Evolutionary conservation across 164 flowering plant species (phyloP), one percentile per base, ranked within the genome.

Genomic region (Dillenia suffruticosa): DNA sequence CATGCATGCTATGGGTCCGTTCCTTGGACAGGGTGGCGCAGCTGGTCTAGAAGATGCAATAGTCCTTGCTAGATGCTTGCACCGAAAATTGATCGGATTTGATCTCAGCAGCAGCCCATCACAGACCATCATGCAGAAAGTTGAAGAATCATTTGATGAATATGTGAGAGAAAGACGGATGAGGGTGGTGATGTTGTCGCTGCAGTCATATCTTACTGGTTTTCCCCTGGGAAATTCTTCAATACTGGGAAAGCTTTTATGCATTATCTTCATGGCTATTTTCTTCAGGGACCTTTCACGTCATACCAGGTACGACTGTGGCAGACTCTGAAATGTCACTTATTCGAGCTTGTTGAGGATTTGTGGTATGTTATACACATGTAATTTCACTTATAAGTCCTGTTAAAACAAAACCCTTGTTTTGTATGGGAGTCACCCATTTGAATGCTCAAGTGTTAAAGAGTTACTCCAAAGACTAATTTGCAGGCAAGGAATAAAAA

Each of bases 1-100:
- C 52, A 69, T 75, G 81, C 79, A 77, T 60, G 74, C 64, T 0
- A 74, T 75, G 78, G 81, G 79, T 12, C 81, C 81, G 8, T 77
- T 66, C 54, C 58, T 74, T 4, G 76, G 76, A n/a, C 81, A 77
- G 51, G 81, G 81, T 46, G 76, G 78, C 1, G 61, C 78, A 1
- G 63, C 74, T 9, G 79, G 57, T 14, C 58, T 77, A 14, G 81
- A 77, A 67, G 81, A 77, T 61, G 81, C 79, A 3, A 58, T 77
- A 14, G 81, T 77, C 13, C 76, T 77, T 9, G 79, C 60, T 8
- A 63, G 79, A 62, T 69, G 71, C 54, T 52, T 77, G 63, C 71
- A 65, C 6, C 22, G 56, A 57, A 66, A 44, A 54, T 22, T 61
- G 59, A 2, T 24, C 13, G 22, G 40, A 19, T 15, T 32, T 7